Percentiles rank a stretch among this genome's conserved stretches.
These are phyloP conservation scores for Pouteria campechiana DNA, from an alignment of 179 eudicot genomes.

Conservation along the genomic window DNA sequence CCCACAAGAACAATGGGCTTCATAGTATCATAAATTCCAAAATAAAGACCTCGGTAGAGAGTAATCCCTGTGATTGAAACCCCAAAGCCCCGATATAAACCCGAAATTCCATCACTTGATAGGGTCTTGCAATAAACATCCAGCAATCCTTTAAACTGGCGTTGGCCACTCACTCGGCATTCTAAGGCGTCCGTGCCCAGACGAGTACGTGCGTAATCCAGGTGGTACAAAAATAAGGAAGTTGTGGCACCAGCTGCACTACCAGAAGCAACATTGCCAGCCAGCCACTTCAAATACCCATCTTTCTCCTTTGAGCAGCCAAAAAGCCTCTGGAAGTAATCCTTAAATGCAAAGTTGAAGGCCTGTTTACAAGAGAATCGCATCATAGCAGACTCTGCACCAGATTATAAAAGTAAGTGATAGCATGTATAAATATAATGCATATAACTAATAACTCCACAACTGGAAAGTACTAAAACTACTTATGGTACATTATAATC, in stretches of 20 bases:
- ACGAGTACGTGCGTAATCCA: slow-evolving; percentile 93
- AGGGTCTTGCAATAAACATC: slow-evolving; percentile 85
- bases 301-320: slow-evolving; percentile 81
- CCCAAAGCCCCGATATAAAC: slow-evolving; percentile 88
- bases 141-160: slow-evolving; percentile 63
- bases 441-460: too few relatives aligned
- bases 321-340: slow-evolving; percentile 69
- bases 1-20: slow-evolving; percentile 87
- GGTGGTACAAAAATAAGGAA: slow-evolving; percentile 77
- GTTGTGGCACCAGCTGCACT: slow-evolving; percentile 99
- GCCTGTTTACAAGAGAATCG: slow-evolving; percentile 40
- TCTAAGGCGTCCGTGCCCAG: slow-evolving; percentile 61
- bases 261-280: slow-evolving; percentile 91
- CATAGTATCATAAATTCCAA: slow-evolving; percentile 90
- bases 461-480: too few relatives aligned
- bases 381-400: slow-evolving; percentile 10
- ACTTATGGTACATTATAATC: too few relatives aligned
- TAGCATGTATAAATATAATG: too few relatives aligned
- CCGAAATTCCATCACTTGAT: slow-evolving; percentile 71
- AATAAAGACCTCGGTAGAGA: slow-evolving; percentile 90
- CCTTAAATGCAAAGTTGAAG: slow-evolving; percentile 97
- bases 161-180: slow-evolving; percentile 29
- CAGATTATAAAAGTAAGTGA: background rate
- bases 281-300: slow-evolving; percentile 93
- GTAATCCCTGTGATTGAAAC: slow-evolving; percentile 88